Conservation (phyloP, 2,329 filamentous ascomycete species). For the Graphilbum fragrans region DNA sequence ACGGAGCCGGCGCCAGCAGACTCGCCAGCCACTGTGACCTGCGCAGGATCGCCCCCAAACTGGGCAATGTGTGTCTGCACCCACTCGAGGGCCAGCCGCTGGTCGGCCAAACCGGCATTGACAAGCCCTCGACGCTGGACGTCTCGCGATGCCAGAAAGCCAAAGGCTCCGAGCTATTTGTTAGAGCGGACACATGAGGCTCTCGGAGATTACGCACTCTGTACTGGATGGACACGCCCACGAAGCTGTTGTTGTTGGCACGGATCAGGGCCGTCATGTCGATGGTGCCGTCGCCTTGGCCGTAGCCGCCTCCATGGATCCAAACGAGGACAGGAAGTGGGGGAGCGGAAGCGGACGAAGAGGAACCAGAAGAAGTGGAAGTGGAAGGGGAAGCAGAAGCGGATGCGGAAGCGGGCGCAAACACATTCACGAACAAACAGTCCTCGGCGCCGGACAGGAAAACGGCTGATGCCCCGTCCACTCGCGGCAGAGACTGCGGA, state of each 20-base stretch:
- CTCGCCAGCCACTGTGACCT: constrained; percentile 32
- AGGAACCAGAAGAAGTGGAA: too few species aligned
- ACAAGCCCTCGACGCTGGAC: too few species aligned
- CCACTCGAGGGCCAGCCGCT: constrained; percentile 31
- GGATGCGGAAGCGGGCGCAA: background rate
- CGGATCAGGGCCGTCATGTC: too few species aligned
- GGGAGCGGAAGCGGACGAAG: too few species aligned
- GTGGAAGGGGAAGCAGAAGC: background rate
- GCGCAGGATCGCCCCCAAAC: constrained; percentile 29
- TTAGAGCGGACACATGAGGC: too few species aligned
- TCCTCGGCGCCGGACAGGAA: constrained; percentile 15
- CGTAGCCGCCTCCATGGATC: background rate
- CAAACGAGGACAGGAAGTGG: background rate
- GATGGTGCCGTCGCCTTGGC: background rate
- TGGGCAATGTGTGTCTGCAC: constrained; percentile 28
- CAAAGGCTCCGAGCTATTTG: background rate
- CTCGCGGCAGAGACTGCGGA: constrained; percentile 5
- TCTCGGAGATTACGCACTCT: too few species aligned
- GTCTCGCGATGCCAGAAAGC: background rate
- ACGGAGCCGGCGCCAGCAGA: constrained; percentile 22
- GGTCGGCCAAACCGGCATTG: constrained; percentile 25
- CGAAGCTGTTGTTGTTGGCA: too few species aligned
- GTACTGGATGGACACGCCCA: too few species aligned
- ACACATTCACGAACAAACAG: constrained; percentile 33
- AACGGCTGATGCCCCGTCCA: background rate